Conservation (phyloP, 1,284 basidiomycete species). For the Golubevia sp. region DNA sequence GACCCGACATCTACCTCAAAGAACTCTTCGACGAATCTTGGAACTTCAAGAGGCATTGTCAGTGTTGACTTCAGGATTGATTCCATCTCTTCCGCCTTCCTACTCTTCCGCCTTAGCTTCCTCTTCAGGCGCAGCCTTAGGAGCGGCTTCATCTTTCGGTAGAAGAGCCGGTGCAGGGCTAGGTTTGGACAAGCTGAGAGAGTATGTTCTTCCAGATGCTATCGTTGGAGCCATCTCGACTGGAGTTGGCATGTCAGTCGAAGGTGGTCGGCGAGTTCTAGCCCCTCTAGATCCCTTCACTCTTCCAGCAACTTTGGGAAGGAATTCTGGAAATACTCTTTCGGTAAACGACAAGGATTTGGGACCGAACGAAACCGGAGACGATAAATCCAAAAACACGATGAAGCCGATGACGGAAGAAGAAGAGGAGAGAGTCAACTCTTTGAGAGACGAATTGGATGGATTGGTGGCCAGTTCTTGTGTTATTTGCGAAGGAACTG, state of each 20-base stretch:
- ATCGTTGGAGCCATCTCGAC: slow-evolving; percentile 52
- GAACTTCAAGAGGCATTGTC: slow-evolving; percentile 41
- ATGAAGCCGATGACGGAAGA: slow-evolving; percentile 19
- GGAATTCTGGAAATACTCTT: background rate
- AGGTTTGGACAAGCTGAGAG: slow-evolving; percentile 47
- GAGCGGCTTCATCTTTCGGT: background rate
- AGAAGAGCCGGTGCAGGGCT: slow-evolving; percentile 4
- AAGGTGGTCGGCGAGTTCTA: slow-evolving; percentile 35
- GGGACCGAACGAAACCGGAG: background rate
- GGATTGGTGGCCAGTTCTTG: slow-evolving; percentile 52
- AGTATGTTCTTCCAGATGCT: slow-evolving; percentile 48
- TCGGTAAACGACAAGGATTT: slow-evolving; percentile 1
- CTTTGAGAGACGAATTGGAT: slow-evolving; percentile 49
- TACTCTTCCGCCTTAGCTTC: slow-evolving; percentile 7
- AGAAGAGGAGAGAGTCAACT: slow-evolving; percentile 38
- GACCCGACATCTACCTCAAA: slow-evolving; percentile 42
- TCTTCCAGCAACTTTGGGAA: slow-evolving; percentile 12
- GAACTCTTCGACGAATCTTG: slow-evolving; percentile 44
- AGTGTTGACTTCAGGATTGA: slow-evolving; percentile 11
- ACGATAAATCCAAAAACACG: background rate
- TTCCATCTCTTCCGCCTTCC: slow-evolving; percentile 14
- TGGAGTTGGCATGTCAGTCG: slow-evolving; percentile 43
- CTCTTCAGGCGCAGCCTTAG: slow-evolving; percentile 1
- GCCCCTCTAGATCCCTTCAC: slow-evolving; percentile 49
- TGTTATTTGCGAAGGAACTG: slow-evolving; percentile 42